A percentile compares a stretch with the other conserved stretches of the same genome.
Conservation (phyloP, 257 asterid species). For the Lavandula angustifolia region DNA sequence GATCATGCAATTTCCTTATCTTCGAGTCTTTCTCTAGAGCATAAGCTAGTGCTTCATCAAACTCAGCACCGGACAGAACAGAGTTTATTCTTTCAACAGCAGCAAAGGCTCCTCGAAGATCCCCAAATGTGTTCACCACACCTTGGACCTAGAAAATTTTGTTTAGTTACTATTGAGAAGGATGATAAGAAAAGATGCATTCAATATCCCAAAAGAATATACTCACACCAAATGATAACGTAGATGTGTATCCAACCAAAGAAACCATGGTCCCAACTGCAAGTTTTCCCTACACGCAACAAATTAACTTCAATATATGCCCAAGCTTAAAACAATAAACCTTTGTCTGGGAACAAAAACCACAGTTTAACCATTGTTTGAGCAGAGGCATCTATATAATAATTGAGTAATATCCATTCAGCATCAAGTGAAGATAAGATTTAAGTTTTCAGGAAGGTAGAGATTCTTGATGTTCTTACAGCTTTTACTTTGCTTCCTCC, state of each 20-base stretch:
- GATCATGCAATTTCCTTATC: conserved; percentile 49
- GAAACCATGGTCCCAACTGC: conserved; percentile 95
- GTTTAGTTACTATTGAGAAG: conserved; percentile 14
- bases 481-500: conserved; percentile 99
- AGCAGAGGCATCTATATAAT: too few species aligned
- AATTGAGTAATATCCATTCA: neutral
- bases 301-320: conserved; percentile 24
- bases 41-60: conserved; percentile 80
- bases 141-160: conserved; percentile 82
- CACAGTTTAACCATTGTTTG: neutral
- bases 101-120: conserved; percentile 96
- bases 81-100: conserved; percentile 91
- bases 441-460: conserved; percentile 7
- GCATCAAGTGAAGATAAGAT: conserved; percentile 18
- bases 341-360: conserved; percentile 14
- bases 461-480: conserved; percentile 56
- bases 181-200: conserved; percentile 11
- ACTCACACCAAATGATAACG: conserved; percentile 93
- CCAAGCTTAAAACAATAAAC: conserved; percentile 5
- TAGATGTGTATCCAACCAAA: conserved; percentile 91
- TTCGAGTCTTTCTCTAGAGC: conserved; percentile 76
- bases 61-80: conserved; percentile 69
- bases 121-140: conserved; percentile 92
- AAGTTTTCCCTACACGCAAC: conserved; percentile 72
- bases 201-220: conserved; percentile 23